Evolutionary conservation across 345 rosid species (phyloP).

Genomic region (Dipteronia dyeriana): DNA sequence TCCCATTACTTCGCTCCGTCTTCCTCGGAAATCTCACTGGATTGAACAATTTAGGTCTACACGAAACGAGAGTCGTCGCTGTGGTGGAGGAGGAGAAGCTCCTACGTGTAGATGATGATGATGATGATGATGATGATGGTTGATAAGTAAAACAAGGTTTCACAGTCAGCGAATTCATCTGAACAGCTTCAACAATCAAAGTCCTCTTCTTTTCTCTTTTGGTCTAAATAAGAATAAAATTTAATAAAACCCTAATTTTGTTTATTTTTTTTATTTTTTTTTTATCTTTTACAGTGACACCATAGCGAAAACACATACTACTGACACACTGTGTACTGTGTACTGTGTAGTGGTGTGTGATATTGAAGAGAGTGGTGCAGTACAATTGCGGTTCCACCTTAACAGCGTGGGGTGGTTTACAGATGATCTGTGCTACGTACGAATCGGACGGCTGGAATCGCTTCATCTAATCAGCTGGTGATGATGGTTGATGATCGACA

Average conservation of each 20-base stretch:
- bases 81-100: slow-evolving; percentile 6
- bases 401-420: slow-evolving; percentile 5
- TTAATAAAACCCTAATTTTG: background rate
- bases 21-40: slow-evolving; percentile 41
- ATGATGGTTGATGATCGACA: no score
- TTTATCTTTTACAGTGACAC: background rate
- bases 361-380: slow-evolving; percentile 16
- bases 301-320: background rate
- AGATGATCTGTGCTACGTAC: background rate
- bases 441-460: background rate
- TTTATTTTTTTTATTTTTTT: background rate
- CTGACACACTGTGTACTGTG: no score
- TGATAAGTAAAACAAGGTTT: slow-evolving; percentile 42
- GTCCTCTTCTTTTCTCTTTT: background rate
- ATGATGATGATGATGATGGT: slow-evolving; percentile 27
- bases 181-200: background rate
- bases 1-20: slow-evolving; percentile 19
- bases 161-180: slow-evolving; percentile 61
- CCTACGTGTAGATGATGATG: slow-evolving; percentile 20
- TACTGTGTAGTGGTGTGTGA: background rate
- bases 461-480: background rate
- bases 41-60: slow-evolving; percentile 34
- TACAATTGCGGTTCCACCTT: slow-evolving; percentile 1
- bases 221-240: background rate
- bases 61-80: slow-evolving; percentile 18